Conservation (phyloP, 2,329 filamentous ascomycete genomes). For the Botrytis pseudocinerea region DNA sequence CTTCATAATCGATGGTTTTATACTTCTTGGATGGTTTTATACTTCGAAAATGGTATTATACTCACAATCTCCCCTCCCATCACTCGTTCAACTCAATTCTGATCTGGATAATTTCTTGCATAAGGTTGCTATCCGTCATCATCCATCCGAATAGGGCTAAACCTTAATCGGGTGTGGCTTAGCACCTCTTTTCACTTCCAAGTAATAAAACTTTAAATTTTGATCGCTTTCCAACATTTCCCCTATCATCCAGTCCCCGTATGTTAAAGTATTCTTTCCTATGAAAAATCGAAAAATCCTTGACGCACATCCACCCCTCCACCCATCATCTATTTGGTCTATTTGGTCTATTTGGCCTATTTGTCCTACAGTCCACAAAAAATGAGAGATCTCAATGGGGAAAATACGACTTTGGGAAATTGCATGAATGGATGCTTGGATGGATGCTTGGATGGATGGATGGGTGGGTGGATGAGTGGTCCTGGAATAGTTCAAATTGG, state of each 20-base stretch:
- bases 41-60: not conserved
- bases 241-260: constrained; percentile 12
- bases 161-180: not conserved
- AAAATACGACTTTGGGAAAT: constrained; percentile 17
- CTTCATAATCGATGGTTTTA: no score
- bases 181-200: not conserved
- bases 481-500: not conserved
- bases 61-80: not conserved
- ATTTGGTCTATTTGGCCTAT: not conserved
- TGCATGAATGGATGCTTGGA: not conserved
- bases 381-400: not conserved
- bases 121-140: not conserved
- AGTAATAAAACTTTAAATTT: constrained; percentile 1
- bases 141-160: not conserved
- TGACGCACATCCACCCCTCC: constrained; percentile 5
- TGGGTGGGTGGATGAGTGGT: not conserved
- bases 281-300: not conserved
- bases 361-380: not conserved
- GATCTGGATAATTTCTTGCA: not conserved
- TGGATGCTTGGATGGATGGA: not conserved
- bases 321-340: not conserved
- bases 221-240: constrained; percentile 13
- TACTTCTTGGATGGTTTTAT: not conserved
- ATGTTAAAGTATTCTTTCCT: not conserved
- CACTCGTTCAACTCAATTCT: not conserved